These are phyloP conservation scores for Aureobasidium sp. DNA, from an alignment of 2,329 filamentous ascomycete genomes.

Conservation along the genomic window DNA sequence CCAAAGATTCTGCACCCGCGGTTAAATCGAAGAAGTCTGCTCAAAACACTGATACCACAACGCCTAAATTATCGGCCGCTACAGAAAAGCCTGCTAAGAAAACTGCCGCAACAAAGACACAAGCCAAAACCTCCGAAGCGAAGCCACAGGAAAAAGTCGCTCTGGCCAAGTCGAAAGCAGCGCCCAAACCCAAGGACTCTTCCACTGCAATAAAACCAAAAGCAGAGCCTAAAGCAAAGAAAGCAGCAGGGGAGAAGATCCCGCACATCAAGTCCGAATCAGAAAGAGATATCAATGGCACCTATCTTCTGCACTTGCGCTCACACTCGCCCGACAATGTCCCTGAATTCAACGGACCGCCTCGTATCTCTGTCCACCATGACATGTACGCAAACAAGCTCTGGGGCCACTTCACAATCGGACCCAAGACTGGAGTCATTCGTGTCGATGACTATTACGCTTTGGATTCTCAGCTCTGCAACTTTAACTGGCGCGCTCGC, in stretches of 20 bases:
- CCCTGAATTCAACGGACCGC: conserved; percentile 20
- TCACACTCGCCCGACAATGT: conserved; percentile 18
- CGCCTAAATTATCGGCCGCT: not conserved
- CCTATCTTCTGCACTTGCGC: conserved; percentile 15
- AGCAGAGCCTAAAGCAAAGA: not conserved
- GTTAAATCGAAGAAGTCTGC: conserved; percentile 10
- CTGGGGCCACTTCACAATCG: conserved; percentile 44
- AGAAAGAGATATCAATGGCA: conserved; percentile 1
- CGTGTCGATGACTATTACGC: conserved; percentile 29
- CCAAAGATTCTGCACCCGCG: not conserved
- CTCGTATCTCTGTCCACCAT: conserved; percentile 15
- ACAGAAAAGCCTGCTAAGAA: not conserved
- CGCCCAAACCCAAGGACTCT: conserved; percentile 7
- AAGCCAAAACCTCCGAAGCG: not conserved
- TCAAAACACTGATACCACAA: not conserved
- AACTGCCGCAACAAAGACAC: not conserved
- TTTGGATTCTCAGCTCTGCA: conserved; percentile 16
- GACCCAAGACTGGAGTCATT: conserved; percentile 38
- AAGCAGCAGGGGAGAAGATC: not conserved
- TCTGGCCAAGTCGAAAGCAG: not conserved
- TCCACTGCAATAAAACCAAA: conserved; percentile 11
- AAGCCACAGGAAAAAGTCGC: not conserved
- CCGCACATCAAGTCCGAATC: not conserved
- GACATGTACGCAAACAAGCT: conserved; percentile 30
- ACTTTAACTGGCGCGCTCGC: conserved; percentile 29